These are phyloP conservation scores for Huntiella abstrusa DNA, from an alignment of 2,329 filamentous ascomycete genomes.

Conservation along the genomic window DNA sequence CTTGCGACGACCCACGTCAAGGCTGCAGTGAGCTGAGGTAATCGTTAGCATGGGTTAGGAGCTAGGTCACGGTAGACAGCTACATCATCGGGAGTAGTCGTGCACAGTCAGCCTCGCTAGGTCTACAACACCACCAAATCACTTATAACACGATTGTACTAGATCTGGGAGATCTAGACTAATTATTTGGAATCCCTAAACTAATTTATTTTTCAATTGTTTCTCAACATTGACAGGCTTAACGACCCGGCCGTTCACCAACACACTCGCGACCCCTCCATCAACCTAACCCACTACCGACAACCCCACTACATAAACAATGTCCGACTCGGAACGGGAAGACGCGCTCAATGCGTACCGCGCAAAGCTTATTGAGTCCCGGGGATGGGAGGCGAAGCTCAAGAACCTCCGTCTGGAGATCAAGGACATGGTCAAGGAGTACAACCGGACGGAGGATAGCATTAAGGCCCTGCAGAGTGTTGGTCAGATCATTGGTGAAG, in stretches of 20 bases:
- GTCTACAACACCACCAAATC: too few species aligned
- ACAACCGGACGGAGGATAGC: constrained; percentile 94
- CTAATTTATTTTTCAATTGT: too few species aligned
- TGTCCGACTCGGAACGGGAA: constrained; percentile 35
- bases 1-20: constrained; percentile 3
- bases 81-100: too few species aligned
- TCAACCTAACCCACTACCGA: neutral
- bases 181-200: too few species aligned
- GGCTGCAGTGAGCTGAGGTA: constrained; percentile 12
- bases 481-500: constrained; percentile 97
- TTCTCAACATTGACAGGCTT: too few species aligned
- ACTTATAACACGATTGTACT: too few species aligned
- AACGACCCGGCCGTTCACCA: too few species aligned
- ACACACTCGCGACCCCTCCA: neutral
- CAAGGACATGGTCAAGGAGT: constrained; percentile 86
- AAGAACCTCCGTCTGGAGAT: constrained; percentile 89
- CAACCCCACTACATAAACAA: neutral
- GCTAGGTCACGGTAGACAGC: neutral
- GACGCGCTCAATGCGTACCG: constrained; percentile 64
- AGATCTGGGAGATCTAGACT: too few species aligned
- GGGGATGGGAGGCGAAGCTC: constrained; percentile 97
- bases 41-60: constrained; percentile 3
- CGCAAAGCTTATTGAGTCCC: constrained; percentile 70
- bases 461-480: constrained; percentile 99
- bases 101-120: too few species aligned